Evolutionary conservation across 768 basidiomycete species (phyloP).

Genomic region (Auricularia sp.): DNA sequence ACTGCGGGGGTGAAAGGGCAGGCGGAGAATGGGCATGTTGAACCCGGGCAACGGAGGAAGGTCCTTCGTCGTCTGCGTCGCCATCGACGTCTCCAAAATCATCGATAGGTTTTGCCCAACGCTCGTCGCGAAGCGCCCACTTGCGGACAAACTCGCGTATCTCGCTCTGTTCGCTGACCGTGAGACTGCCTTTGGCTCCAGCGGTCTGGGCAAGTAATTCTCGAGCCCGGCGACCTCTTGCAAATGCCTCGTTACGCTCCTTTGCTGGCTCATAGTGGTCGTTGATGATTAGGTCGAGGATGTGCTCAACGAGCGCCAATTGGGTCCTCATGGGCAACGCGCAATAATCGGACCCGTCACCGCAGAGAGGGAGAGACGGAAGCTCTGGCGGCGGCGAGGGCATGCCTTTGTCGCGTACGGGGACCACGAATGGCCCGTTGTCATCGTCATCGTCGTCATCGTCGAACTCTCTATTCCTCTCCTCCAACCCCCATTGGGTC

Average conservation of each 20-base stretch:
- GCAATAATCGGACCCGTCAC: not conserved
- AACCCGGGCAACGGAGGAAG: not conserved
- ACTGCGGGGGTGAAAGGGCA: no score
- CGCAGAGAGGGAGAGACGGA: not conserved
- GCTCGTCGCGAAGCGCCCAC: not conserved
- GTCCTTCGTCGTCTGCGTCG: not conserved
- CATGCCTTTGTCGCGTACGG: not conserved
- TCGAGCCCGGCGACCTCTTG: not conserved
- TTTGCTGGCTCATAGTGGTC: not conserved
- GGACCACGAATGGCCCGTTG: no score
- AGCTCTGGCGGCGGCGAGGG: not conserved
- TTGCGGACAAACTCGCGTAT: not conserved
- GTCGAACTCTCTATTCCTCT: not conserved
- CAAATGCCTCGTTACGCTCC: not conserved
- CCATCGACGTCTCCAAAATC: not conserved
- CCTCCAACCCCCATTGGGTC: not conserved
- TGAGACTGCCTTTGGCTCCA: not conserved
- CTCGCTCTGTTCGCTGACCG: not conserved
- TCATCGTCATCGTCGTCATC: no score
- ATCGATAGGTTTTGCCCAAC: not conserved
- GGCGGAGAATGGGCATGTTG: no score
- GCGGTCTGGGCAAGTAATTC: not conserved
- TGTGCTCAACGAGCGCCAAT: not conserved
- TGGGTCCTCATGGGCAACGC: not conserved
- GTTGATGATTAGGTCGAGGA: not conserved